Base-by-base conservation (phyloP, 129 eudicot genomes). In the Flaveria ramosissima region DNA sequence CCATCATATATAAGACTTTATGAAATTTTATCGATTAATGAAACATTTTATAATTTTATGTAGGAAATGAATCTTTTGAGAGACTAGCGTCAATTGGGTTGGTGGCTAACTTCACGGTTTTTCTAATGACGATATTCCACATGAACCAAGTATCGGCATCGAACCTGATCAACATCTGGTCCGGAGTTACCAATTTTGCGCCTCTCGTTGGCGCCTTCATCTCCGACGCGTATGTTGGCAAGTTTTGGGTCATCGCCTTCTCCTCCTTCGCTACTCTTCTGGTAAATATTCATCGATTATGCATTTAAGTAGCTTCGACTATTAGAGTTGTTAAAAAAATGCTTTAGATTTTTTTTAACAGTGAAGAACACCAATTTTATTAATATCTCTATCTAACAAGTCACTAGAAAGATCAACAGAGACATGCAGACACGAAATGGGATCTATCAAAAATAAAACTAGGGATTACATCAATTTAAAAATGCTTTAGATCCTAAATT, bases 21-120 rank as follows among this genome's bases (percentile, higher is more conserved):
- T 45, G 48, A 45, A n/a, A 4, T 16, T 9, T 27, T 65, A 36
- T n/a, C 53, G 9, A 0, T 10, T 6, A 6, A 36, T 36, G 41
- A 36, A 36, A 23, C 1, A 24, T 1, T 24, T 3, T 60, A 11
- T 1, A 20, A 0, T 39, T 39, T 74, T 68, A 41, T 61, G 70
- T 73, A 94, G 99, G 99, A 78, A 91, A 91, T 82, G 99, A 94
- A 74, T 89, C 97, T 30, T 91, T 84, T 52, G 99, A 94, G 82
- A 94, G 96, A 81, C 53, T 94, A 45, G 99, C 96, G 2, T 72
- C 93, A 9, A 57, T 94, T 4, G 97, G 99, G 57, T 36, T 91
- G 61, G 12, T 81, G 8, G 90, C 93, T 64, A 94, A 94, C 85
- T 91, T 94, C 60, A 84, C 80, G 36, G 87, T 94, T 63, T 94